Evolutionary conservation across 371 early-diverging fungal species (phyloP).

Genomic region (Apophysomyces ossiformis): DNA sequence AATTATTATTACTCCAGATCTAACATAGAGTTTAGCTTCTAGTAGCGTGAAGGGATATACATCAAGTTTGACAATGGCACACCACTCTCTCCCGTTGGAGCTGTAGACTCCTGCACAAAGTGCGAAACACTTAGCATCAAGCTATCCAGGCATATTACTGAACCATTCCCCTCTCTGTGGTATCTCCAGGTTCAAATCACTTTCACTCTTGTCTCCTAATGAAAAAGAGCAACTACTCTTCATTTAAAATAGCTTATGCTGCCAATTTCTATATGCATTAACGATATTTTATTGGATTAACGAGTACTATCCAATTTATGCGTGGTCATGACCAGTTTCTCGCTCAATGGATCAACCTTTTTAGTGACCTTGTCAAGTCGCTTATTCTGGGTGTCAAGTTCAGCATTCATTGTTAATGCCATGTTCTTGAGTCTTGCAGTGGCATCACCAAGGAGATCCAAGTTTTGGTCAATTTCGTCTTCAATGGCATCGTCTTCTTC

Average conservation of each 20-base stretch:
- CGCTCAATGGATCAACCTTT: conserved; percentile 52
- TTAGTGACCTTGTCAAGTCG: conserved; percentile 32
- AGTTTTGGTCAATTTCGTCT: conserved; percentile 80
- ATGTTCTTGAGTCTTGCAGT: conserved; percentile 74
- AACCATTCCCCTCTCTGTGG: too few relatives aligned
- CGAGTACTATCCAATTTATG: conserved; percentile 51
- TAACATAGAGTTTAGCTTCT: too few relatives aligned
- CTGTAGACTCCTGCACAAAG: too few relatives aligned
- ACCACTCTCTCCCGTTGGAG: too few relatives aligned
- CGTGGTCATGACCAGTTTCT: conserved; percentile 45
- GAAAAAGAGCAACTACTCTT: too few relatives aligned
- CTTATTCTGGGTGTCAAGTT: conserved; percentile 74
- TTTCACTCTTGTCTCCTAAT: too few relatives aligned
- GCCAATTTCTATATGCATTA: not conserved
- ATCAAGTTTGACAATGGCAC: too few relatives aligned
- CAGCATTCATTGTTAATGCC: conserved; percentile 74
- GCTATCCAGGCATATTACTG: too few relatives aligned
- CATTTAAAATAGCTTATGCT: not conserved
- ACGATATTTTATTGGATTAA: conserved; percentile 15
- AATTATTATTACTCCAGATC: too few relatives aligned
- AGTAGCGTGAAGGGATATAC: too few relatives aligned
- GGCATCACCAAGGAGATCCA: conserved; percentile 69
- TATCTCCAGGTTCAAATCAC: too few relatives aligned
- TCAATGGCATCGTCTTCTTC: conserved; percentile 75
- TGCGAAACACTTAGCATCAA: too few relatives aligned